A percentile compares a stretch with the other conserved stretches of the same genome.
Evolutionary conservation across 225 moss, liverwort and hornwort species (phyloP).

Genomic region (Takakia lepidozioides): DNA sequence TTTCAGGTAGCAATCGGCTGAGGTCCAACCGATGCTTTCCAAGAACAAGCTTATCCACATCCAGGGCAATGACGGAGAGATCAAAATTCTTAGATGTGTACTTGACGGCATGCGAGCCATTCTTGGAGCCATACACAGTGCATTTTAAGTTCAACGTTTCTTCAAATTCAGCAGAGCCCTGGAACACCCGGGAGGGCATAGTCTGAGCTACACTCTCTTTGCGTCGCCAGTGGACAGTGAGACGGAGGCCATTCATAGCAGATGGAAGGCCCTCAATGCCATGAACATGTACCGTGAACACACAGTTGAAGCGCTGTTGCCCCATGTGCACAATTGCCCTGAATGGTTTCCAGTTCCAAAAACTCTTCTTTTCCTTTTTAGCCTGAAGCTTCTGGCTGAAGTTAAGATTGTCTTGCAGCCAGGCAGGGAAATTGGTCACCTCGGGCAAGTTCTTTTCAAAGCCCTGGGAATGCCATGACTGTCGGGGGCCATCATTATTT

Average conservation of each 20-base stretch:
- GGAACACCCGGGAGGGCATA: conserved; percentile 68
- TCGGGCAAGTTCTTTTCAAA: conserved; percentile 52
- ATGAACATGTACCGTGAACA: conserved; percentile 76
- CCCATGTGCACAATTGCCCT: conserved; percentile 70
- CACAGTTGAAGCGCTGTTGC: conserved; percentile 67
- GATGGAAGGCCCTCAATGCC: conserved; percentile 80
- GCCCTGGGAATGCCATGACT: conserved; percentile 81
- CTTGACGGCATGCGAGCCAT: conserved; percentile 54
- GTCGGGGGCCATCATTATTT: conserved; percentile 4
- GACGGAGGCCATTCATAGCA: conserved; percentile 78
- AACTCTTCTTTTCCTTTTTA: conserved; percentile 79
- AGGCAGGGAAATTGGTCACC: conserved; percentile 47
- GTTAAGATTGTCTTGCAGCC: conserved; percentile 64
- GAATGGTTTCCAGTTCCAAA: conserved; percentile 96
- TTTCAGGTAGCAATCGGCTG: conserved; percentile 61
- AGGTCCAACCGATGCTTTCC: conserved; percentile 80
- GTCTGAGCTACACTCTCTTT: conserved; percentile 64
- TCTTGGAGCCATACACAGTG: conserved; percentile 64
- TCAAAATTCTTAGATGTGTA: conserved; percentile 82
- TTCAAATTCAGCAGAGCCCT: conserved; percentile 73
- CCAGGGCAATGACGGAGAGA: conserved; percentile 68
- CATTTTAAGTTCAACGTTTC: conserved; percentile 68
- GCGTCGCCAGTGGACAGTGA: conserved; percentile 62
- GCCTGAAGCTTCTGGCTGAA: conserved; percentile 78
- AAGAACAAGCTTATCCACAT: conserved; percentile 70